phyloP scores from a whole-genome alignment of 2,329 filamentous ascomycete species.

The Colletotrichum caudatum region DNA sequence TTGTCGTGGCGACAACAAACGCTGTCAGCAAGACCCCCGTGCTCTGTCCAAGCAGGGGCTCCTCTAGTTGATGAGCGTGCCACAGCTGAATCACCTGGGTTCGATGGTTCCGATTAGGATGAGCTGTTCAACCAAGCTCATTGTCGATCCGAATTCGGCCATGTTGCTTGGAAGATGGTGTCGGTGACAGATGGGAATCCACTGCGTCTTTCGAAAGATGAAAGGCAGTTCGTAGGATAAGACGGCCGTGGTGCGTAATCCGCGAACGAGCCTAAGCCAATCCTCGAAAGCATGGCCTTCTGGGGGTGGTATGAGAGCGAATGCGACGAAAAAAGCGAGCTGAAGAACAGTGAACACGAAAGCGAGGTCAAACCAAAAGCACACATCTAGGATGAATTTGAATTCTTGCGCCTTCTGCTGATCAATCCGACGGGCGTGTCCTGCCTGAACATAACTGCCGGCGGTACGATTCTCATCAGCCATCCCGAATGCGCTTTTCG shows the following conservation, averaged over 20 bases:
- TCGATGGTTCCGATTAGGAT: not conserved
- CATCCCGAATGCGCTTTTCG: not conserved
- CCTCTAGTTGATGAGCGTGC: not conserved
- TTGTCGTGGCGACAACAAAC: not conserved
- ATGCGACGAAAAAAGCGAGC: not conserved
- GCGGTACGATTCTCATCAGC: not conserved
- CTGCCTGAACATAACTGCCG: not conserved
- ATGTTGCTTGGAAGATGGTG: not conserved
- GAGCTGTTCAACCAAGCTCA: not conserved
- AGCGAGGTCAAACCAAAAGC: not conserved
- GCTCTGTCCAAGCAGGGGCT: constrained; percentile 1
- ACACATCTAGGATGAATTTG: not conserved
- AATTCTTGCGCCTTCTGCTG: not conserved
- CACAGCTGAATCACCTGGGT: not conserved
- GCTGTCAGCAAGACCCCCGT: not conserved
- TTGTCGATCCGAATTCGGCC: constrained; percentile 5
- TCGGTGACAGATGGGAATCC: not conserved
- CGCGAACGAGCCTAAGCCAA: not conserved
- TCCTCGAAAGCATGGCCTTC: not conserved
- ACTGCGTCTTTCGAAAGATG: not conserved
- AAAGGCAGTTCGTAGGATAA: not conserved
- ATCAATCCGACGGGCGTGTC: not conserved
- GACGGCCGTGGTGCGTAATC: not conserved
- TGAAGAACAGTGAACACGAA: not conserved
- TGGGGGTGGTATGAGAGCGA: not conserved